Evolutionary conservation across 352 stramenopile species (phyloP), one percentile per base, ranked within the genome.

Genomic region (Globisporangium perplexum): DNA sequence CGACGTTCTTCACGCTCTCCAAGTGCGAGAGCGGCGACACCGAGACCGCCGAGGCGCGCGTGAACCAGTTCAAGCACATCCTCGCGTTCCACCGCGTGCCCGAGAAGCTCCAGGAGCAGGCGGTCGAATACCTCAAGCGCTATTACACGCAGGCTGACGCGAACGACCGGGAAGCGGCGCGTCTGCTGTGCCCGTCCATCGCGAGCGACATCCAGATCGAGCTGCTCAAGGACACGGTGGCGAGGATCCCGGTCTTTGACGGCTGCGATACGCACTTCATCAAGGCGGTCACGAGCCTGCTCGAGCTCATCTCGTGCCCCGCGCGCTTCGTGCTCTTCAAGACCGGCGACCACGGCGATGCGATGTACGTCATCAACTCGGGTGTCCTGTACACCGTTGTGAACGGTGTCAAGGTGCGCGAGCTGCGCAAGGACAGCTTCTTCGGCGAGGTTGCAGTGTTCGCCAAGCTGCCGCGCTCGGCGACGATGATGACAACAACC

Each of bases 1-100:
- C 76, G n/a, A 88, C 78, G 11, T 84, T 89, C 36, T 89, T 89
- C 53, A 69, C 86, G 44, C 57, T 89, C 2, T 88, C 76, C 39
- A 89, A 89, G 49, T 89, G 78, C 46, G 78, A 86, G 64, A 63
- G 60, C 31, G 71, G 72, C 18, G 73, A 78, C 24, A 58, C 65
- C 1, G 78, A 89, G 54, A 68, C 68, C 2, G 65, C 76, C 10
- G 78, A 88, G 28, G 78, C 78, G 4, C 72, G 76, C 1, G 71
- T 89, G 43, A 74, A 83, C 43, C 78, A 89, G 53, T 81, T 89
- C 43, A 69, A 79, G 50, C 77, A 89, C 38, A 62, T 89, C 14
- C 59, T 89, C 18, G 69, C 66, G 5, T 89, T 89, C 35, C 78
- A 89, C 36, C 74, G 67, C 17, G 76, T 88, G 1, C 74, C 78